A percentile compares a stretch with the other conserved stretches of the same genome.
Conservation (phyloP, 2,329 filamentous ascomycete genomes). For the Metarhizium brunneum region DNA sequence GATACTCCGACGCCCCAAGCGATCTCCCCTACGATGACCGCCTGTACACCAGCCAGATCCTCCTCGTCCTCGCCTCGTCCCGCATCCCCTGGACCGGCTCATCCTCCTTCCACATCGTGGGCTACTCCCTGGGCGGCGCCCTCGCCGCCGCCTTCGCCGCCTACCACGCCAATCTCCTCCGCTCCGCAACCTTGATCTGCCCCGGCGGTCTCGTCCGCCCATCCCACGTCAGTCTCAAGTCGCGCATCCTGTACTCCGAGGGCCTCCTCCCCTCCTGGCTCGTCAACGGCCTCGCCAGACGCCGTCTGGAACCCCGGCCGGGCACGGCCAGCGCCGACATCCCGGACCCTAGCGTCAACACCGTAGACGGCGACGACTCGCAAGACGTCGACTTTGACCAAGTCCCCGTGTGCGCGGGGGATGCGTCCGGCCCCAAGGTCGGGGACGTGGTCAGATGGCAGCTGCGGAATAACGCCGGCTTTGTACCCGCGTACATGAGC, state of each 20-base stretch:
- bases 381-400: constrained; percentile 32
- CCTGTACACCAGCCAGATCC: constrained; percentile 57
- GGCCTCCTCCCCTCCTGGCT: constrained; percentile 51
- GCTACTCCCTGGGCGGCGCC: constrained; percentile 74
- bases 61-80: constrained; percentile 57
- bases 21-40: constrained; percentile 51
- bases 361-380: constrained; percentile 23
- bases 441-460: constrained; percentile 62
- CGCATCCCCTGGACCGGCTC: constrained; percentile 43
- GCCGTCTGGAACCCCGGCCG: constrained; percentile 35
- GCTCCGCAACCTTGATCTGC: constrained; percentile 56
- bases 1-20: constrained; percentile 62
- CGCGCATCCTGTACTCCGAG: constrained; percentile 52
- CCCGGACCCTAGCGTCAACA: constrained; percentile 22
- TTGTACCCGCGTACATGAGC: constrained; percentile 61
- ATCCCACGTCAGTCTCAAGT: constrained; percentile 50
- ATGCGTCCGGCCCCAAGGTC: constrained; percentile 37
- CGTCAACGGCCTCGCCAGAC: constrained; percentile 41
- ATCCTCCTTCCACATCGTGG: constrained; percentile 58
- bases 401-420: constrained; percentile 40
- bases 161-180: constrained; percentile 56
- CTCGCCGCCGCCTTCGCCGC: constrained; percentile 61
- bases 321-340: constrained; percentile 22
- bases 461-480: constrained; percentile 54
- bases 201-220: constrained; percentile 60